Percentiles rank a stretch among this genome's conserved stretches.
Conservation (phyloP, 2,329 filamentous ascomycete species). For the Cercospora canescens region DNA sequence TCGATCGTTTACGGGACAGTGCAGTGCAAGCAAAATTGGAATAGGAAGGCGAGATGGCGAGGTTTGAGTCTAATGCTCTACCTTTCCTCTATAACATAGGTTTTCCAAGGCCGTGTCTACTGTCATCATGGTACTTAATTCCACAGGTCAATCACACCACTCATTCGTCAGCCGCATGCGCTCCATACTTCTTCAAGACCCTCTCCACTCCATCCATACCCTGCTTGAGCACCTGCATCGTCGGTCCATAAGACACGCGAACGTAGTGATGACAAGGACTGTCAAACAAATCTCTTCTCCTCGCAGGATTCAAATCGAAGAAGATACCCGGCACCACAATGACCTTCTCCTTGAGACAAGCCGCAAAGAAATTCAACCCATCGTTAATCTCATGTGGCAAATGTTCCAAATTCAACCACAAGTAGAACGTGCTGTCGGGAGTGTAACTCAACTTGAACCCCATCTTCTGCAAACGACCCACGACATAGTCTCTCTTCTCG, state of each 20-base stretch:
- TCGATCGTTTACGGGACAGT: not conserved
- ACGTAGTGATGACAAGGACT: conserved; percentile 91
- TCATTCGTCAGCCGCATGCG: conserved; percentile 3
- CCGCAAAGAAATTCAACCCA: conserved; percentile 95
- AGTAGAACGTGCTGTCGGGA: conserved; percentile 92
- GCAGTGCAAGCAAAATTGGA: not conserved
- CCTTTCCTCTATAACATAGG: not conserved
- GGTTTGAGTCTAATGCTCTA: not conserved
- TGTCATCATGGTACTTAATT: not conserved
- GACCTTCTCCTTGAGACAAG: conserved; percentile 88
- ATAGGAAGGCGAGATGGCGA: not conserved
- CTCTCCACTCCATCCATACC: conserved; percentile 84
- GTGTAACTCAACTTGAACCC: conserved; percentile 79
- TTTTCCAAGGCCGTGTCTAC: not conserved
- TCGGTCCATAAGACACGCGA: conserved; percentile 79
- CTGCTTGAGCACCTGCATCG: conserved; percentile 73
- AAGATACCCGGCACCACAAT: conserved; percentile 98
- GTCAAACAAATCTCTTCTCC: conserved; percentile 88
- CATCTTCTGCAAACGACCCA: conserved; percentile 76
- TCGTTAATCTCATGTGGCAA: conserved; percentile 83
- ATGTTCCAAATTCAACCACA: conserved; percentile 69
- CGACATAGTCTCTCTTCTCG: conserved; percentile 89
- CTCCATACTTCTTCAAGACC: conserved; percentile 66
- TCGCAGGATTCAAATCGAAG: conserved; percentile 91
- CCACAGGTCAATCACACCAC: not conserved